phyloP scores from a whole-genome alignment of 768 basidiomycete species.

The Suillus spraguei region DNA sequence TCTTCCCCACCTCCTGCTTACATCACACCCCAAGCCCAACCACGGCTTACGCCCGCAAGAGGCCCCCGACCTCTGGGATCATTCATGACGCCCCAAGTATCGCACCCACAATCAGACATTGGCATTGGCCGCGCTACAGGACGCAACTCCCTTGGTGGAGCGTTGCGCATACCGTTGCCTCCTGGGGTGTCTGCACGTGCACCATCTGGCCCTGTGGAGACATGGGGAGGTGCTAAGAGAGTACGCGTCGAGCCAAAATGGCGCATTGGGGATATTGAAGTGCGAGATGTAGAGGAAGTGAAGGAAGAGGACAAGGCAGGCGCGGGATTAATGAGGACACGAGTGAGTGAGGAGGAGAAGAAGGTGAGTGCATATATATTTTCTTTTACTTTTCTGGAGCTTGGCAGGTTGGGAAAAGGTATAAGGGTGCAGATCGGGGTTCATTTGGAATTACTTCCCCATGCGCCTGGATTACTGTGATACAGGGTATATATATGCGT shows the following conservation, averaged over 20 bases:
- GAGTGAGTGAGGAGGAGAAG: slow-evolving; percentile 20
- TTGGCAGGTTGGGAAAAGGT: neutral
- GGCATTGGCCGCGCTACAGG: slow-evolving; percentile 16
- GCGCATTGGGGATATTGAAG: slow-evolving; percentile 54
- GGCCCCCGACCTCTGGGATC: slow-evolving; percentile 26
- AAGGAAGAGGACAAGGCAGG: slow-evolving; percentile 16
- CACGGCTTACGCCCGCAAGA: slow-evolving; percentile 12
- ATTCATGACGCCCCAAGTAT: slow-evolving; percentile 64
- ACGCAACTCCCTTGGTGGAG: slow-evolving; percentile 47
- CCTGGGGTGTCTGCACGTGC: slow-evolving; percentile 12
- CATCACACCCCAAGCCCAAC: neutral
- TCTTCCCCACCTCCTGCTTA: neutral
- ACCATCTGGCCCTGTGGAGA: slow-evolving; percentile 35
- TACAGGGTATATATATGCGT: neutral
- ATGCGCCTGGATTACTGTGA: neutral
- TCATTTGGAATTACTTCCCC: neutral
- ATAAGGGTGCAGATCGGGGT: too few relatives aligned
- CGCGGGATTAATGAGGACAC: slow-evolving; percentile 2
- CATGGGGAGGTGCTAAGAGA: slow-evolving; percentile 30
- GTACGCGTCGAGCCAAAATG: slow-evolving; percentile 53
- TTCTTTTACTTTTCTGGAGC: neutral
- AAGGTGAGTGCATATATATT: slow-evolving; percentile 13
- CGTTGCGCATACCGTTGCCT: slow-evolving; percentile 6
- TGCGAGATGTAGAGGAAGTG: neutral
- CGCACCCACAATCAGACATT: slow-evolving; percentile 13